Evolutionary conservation across 768 basidiomycete genomes (phyloP), one percentile per base, ranked within the genome.

Genomic region (Sarcomyxa edulis): DNA sequence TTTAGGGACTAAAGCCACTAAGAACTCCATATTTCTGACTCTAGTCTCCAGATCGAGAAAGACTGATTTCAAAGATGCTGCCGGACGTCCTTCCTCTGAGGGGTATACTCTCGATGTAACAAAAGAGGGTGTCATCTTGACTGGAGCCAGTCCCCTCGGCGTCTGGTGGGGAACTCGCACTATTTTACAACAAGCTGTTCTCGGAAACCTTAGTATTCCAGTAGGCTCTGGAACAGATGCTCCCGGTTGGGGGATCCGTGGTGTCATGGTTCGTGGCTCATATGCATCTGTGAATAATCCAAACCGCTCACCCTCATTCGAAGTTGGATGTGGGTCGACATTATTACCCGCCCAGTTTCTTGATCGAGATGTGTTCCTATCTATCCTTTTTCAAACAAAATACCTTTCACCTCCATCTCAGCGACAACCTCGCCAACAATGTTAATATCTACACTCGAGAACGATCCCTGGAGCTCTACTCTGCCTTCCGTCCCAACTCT

Each of bases 131-230:
- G 57, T 57, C 33, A 44, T 54, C 1, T 61, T 68, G 46, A 54
- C 50, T 26, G 64, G 61, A 3, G 53, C 59, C 4, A 56, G 50
- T n/a, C n/a, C 57, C 4, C 52, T 63, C 14, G 68, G 66, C 4
- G 56, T 49, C 1, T 69, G 67, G 67, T 66, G 67, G 65, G 68
- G 67, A 46, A 64, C 64, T 6, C 52, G 65, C 28, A 63, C 66
- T 5, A 35, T 71, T 9, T 16, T 69, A 25, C 66, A 69, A 48
- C 64, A 68, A 39, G 55, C 57, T 1, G 60, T 49, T 4, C 26
- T 33, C 5, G 47, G 51, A 3, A 36, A 43, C 3, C 42, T 68
- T 12, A 36, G 43, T 3, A 43, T 69, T 10, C 53, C 62, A 14
- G 46, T 54, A 2, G 68, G 67, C 3, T 49, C 44, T 2, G 61